Evolutionary conservation across 768 basidiomycete species (phyloP).

Genomic region (Boletus sp.): DNA sequence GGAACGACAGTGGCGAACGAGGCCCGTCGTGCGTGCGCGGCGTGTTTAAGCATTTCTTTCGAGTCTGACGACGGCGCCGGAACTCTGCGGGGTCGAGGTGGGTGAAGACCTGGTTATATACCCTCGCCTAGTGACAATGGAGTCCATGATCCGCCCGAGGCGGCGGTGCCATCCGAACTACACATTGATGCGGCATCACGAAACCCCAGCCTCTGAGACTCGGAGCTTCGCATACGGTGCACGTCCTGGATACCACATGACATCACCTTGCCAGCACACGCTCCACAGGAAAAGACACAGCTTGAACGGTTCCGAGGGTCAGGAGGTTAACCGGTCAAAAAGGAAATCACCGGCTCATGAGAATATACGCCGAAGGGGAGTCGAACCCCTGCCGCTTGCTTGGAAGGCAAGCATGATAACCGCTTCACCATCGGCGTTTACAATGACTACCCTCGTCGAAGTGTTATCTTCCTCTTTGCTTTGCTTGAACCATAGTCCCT

Average conservation of each 20-base stretch:
- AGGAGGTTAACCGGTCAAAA: background rate
- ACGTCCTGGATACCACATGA: background rate
- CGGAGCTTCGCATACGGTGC: background rate
- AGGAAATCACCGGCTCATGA: background rate
- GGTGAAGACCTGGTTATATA: slow-evolving; percentile 4
- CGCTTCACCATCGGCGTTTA: slow-evolving; percentile 74
- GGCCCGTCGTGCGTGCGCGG: slow-evolving; percentile 19
- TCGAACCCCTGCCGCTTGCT: slow-evolving; percentile 74
- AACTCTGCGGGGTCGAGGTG: background rate
- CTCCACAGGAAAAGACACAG: background rate
- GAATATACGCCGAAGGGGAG: slow-evolving; percentile 54
- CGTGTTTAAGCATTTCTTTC: slow-evolving; percentile 18
- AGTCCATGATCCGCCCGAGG: slow-evolving; percentile 17
- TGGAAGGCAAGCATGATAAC: slow-evolving; percentile 94
- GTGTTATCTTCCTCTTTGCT: background rate
- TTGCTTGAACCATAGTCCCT: background rate
- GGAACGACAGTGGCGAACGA: slow-evolving; percentile 19
- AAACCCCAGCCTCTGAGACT: background rate
- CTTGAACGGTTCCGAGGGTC: background rate
- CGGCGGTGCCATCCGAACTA: background rate
- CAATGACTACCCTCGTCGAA: rapidly evolving
- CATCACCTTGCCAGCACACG: background rate
- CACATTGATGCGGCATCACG: background rate
- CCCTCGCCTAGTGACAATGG: background rate
- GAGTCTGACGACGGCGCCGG: background rate